phyloP scores from a whole-genome alignment of 2,329 filamentous ascomycete species.

The Tolypocladium cylindrosporum region DNA sequence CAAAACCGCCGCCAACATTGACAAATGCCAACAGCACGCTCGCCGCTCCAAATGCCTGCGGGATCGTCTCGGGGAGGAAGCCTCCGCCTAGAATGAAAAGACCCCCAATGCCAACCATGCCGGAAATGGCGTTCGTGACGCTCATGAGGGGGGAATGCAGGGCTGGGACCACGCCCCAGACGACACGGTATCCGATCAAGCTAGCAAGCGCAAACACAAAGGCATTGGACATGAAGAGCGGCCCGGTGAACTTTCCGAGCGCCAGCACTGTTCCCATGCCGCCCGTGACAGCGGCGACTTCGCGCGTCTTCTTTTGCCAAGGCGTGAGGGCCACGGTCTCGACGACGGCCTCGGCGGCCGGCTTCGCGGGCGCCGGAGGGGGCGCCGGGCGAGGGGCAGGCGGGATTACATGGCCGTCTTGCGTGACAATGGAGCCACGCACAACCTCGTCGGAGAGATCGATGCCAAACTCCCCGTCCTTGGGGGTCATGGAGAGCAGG shows the following conservation, averaged over 20 bases:
- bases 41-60: conserved; percentile 65
- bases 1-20: conserved; percentile 81
- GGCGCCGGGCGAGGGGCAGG: conserved; percentile 59
- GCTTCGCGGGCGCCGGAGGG: conserved; percentile 38
- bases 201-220: conserved; percentile 80
- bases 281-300: conserved; percentile 64
- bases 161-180: conserved; percentile 78
- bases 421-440: conserved; percentile 72
- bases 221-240: conserved; percentile 78
- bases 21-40: conserved; percentile 82
- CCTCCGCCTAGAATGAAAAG: conserved; percentile 84
- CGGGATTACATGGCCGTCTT: conserved; percentile 66
- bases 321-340: conserved; percentile 63
- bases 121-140: conserved; percentile 86
- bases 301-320: conserved; percentile 68
- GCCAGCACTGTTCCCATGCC: conserved; percentile 68
- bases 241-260: conserved; percentile 70
- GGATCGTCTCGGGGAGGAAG: conserved; percentile 65
- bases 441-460: conserved; percentile 80
- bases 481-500: conserved; percentile 68
- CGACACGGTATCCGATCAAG: conserved; percentile 77
- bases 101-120: conserved; percentile 82
- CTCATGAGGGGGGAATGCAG: conserved; percentile 87
- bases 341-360: conserved; percentile 33
- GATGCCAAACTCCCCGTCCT: conserved; percentile 69